phyloP scores from a whole-genome alignment of 441 rosid species.

The Syzygium syzygioides region DNA sequence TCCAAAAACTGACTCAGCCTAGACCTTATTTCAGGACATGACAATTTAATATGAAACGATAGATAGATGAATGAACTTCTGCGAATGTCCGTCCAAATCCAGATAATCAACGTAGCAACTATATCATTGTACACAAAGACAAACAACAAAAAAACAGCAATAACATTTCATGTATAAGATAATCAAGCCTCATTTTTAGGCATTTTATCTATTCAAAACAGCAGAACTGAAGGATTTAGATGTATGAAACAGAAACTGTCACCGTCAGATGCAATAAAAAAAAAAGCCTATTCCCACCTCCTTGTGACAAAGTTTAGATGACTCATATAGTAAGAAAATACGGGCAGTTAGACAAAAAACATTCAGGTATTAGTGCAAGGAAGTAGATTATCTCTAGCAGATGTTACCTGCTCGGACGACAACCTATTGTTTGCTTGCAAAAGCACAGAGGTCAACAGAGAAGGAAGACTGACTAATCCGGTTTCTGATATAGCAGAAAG shows the following conservation, averaged over 20 bases:
- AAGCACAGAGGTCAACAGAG: slow-evolving; percentile 66
- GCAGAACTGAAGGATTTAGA: background rate
- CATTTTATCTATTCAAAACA: background rate
- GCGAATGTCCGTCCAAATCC: background rate
- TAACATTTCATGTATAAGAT: background rate
- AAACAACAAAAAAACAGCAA: background rate
- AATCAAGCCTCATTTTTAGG: background rate
- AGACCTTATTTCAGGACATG: background rate
- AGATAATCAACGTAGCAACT: background rate
- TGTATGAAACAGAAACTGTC: background rate
- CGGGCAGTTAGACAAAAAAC: background rate
- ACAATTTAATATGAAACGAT: background rate
- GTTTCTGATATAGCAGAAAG: slow-evolving; percentile 78
- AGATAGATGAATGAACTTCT: background rate
- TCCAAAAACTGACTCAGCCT: background rate
- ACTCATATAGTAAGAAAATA: background rate
- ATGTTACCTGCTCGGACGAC: slow-evolving; percentile 56
- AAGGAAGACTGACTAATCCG: slow-evolving; percentile 76
- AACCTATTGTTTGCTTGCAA: slow-evolving; percentile 65
- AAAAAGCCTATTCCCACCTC: background rate
- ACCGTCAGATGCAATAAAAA: background rate
- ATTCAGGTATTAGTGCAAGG: background rate
- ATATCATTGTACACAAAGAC: background rate
- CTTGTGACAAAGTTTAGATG: background rate
- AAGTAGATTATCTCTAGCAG: background rate